A percentile compares a stretch with the other conserved stretches of the same genome.
Evolutionary conservation across 257 asterid species (phyloP).

Genomic region (Cynanchum wilfordii): DNA sequence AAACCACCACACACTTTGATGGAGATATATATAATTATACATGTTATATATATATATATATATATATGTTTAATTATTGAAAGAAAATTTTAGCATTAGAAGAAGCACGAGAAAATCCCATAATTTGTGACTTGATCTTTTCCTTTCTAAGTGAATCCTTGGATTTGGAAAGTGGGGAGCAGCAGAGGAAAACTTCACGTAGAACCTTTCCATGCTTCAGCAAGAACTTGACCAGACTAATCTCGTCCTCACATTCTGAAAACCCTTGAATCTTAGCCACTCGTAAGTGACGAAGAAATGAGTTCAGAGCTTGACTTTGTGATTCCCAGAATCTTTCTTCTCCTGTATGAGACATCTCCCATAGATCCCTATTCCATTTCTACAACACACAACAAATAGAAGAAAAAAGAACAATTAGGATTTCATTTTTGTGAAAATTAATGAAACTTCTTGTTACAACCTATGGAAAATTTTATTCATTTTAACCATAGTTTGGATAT

Average conservation of each 20-base stretch:
- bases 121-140: conserved; percentile 58
- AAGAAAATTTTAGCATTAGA: conserved; percentile 59
- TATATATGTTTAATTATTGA: conserved; percentile 15
- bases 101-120: conserved; percentile 70
- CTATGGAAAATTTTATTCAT: too few relatives aligned
- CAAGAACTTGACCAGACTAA: conserved; percentile 58
- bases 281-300: conserved; percentile 55
- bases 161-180: conserved; percentile 34
- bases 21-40: too few relatives aligned
- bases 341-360: conserved; percentile 50
- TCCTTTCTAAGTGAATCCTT: conserved; percentile 47
- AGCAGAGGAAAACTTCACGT: conserved; percentile 43
- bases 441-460: background rate
- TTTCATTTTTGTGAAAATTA: background rate
- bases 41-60: too few relatives aligned
- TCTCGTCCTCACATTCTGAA: conserved; percentile 47
- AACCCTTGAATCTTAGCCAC: conserved; percentile 68
- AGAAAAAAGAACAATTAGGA: background rate
- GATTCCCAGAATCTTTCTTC: conserved; percentile 83
- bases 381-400: conserved; percentile 4
- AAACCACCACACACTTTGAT: too few relatives aligned
- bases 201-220: conserved; percentile 64
- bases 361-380: conserved; percentile 61
- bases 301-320: conserved; percentile 41
- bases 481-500: too few relatives aligned